Percentiles rank a stretch among this genome's conserved stretches.
Conservation (phyloP, 768 basidiomycete species). For the Lenzites betulinus region DNA sequence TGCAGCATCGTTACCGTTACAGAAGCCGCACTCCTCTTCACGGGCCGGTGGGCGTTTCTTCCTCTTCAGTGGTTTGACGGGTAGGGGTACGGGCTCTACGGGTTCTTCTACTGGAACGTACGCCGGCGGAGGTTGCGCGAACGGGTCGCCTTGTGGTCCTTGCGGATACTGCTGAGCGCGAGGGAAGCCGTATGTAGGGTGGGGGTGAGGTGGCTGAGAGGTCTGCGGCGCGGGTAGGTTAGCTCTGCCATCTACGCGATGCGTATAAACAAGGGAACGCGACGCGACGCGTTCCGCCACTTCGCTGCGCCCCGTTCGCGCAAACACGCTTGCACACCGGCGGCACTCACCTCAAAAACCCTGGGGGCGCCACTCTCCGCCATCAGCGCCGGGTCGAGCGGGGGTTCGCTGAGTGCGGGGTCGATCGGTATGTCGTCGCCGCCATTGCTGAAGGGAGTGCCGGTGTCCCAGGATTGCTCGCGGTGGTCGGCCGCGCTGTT, state of each 20-base stretch:
- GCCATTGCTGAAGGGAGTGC: conserved; percentile 56
- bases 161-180: conserved; percentile 57
- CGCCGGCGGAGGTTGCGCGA: conserved; percentile 59
- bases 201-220: conserved; percentile 19
- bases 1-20: conserved; percentile 60
- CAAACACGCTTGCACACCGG: conserved; percentile 8
- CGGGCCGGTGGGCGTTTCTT: conserved; percentile 45
- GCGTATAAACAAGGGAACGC: conserved; percentile 34
- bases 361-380: conserved; percentile 9
- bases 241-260: conserved; percentile 19
- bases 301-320: conserved; percentile 27
- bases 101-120: conserved; percentile 51
- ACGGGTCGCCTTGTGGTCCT: conserved; percentile 82
- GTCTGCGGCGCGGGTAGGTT: conserved; percentile 21
- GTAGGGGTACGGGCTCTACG: conserved; percentile 33
- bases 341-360: conserved; percentile 24
- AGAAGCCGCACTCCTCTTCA: conserved; percentile 78
- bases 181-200: conserved; percentile 28
- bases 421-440: conserved; percentile 71
- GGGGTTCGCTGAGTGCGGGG: conserved; percentile 56
- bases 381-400: conserved; percentile 31
- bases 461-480: conserved; percentile 59
- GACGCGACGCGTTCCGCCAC: conserved; percentile 69
- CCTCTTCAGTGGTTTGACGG: conserved; percentile 47
- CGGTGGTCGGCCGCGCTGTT: conserved; percentile 32